A percentile compares a stretch with the other conserved stretches of the same genome.
Evolutionary conservation across 2,329 filamentous ascomycete species (phyloP).

Genomic region (Cytospora chrysosperma): DNA sequence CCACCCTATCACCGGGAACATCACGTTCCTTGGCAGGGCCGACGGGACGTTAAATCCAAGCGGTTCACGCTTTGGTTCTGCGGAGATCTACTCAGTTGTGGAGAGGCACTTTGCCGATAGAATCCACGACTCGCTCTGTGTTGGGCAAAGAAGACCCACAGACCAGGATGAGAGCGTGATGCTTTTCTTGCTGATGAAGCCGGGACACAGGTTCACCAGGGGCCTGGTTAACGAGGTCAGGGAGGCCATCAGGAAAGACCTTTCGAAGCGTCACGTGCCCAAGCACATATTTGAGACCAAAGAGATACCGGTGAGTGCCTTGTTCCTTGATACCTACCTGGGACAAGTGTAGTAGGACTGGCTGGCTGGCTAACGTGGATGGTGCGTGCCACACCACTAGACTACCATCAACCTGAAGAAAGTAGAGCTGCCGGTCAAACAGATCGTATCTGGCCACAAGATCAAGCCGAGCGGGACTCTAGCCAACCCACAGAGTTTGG

Average conservation of each 20-base stretch:
- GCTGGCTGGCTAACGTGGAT: background rate
- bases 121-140: slow-evolving; percentile 72
- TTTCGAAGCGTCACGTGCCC: slow-evolving; percentile 74
- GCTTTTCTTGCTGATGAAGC: slow-evolving; percentile 55
- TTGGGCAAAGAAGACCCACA: slow-evolving; percentile 67
- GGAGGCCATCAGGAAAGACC: slow-evolving; percentile 61
- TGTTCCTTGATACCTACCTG: background rate
- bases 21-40: slow-evolving; percentile 67
- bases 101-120: slow-evolving; percentile 62
- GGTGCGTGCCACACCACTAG: slow-evolving; percentile 61
- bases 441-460: slow-evolving; percentile 73
- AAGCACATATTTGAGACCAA: slow-evolving; percentile 76
- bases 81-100: slow-evolving; percentile 76
- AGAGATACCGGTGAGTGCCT: slow-evolving; percentile 69
- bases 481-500: slow-evolving; percentile 71
- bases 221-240: slow-evolving; percentile 59
- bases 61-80: slow-evolving; percentile 75
- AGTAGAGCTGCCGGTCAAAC: slow-evolving; percentile 80
- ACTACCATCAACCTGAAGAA: slow-evolving; percentile 84
- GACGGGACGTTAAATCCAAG: slow-evolving; percentile 80
- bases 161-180: slow-evolving; percentile 56
- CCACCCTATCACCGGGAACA: slow-evolving; percentile 64
- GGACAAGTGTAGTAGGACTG: no score
- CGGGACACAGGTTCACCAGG: slow-evolving; percentile 54
- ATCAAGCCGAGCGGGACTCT: slow-evolving; percentile 76